A percentile compares a stretch with the other conserved stretches of the same genome.
Evolutionary conservation across 2,329 filamentous ascomycete genomes (phyloP).

Genomic region (Monascus ruber): DNA sequence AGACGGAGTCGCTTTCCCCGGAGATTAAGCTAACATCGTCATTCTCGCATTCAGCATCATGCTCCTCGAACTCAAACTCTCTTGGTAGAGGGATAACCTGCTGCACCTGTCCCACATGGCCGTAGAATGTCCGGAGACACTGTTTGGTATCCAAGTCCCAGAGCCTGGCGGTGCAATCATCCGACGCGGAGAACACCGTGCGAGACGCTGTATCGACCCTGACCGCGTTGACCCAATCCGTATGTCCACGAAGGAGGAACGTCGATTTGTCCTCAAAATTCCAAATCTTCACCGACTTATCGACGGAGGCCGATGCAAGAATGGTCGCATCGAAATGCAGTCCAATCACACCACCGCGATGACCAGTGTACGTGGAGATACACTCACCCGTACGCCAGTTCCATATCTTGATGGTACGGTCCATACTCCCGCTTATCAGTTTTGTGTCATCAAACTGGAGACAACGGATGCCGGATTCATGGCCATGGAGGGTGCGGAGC

Average conservation of each 20-base stretch:
- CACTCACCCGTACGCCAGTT: conserved; percentile 90
- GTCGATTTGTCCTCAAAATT: conserved; percentile 77
- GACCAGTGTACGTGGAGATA: conserved; percentile 67
- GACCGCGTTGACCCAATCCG: conserved; percentile 95
- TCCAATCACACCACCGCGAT: conserved; percentile 71
- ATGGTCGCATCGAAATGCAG: conserved; percentile 79
- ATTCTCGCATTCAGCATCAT: conserved; percentile 47
- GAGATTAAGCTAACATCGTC: conserved; percentile 34
- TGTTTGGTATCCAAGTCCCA: conserved; percentile 83
- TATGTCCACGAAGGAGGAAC: conserved; percentile 70
- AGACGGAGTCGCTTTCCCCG: conserved; percentile 15
- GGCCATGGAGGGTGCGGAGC: conserved; percentile 71
- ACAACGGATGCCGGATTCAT: conserved; percentile 71
- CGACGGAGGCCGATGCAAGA: conserved; percentile 78
- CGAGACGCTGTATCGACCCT: conserved; percentile 70
- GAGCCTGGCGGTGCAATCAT: conserved; percentile 81
- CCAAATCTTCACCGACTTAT: conserved; percentile 84
- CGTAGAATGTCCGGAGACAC: conserved; percentile 67
- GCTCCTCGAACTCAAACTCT: conserved; percentile 82
- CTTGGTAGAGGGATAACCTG: conserved; percentile 74
- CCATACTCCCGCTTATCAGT: conserved; percentile 80
- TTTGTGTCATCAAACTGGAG: conserved; percentile 89
- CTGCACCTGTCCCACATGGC: conserved; percentile 91
- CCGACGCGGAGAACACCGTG: conserved; percentile 84
- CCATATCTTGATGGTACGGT: conserved; percentile 84